Conservation (phyloP, 352 stramenopile genomes). For the Globisporangium takayamanum region DNA sequence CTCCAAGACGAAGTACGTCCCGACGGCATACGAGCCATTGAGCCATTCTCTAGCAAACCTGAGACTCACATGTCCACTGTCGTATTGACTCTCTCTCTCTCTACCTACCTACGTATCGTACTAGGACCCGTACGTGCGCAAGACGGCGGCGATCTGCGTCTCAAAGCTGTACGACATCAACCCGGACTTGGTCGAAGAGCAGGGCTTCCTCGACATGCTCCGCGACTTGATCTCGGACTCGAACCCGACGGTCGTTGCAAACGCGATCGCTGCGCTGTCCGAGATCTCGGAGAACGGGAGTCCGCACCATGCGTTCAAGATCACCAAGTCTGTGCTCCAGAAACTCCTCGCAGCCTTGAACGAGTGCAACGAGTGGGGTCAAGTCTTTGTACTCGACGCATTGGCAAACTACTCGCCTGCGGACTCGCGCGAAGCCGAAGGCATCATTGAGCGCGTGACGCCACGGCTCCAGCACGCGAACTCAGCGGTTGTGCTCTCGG, state of each 20-base stretch:
- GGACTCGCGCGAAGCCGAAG: slow-evolving; percentile 95
- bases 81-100: too few relatives aligned
- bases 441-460: slow-evolving; percentile 98
- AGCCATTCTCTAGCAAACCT: too few relatives aligned
- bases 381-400: slow-evolving; percentile 98
- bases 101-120: too few relatives aligned
- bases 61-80: too few relatives aligned
- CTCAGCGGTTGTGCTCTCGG: slow-evolving; percentile 96
- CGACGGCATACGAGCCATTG: too few relatives aligned
- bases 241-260: slow-evolving; percentile 97
- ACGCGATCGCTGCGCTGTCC: slow-evolving; percentile 96
- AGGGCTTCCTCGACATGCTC: slow-evolving; percentile 95
- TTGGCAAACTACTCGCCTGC: slow-evolving; percentile 93
- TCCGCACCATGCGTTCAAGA: slow-evolving; percentile 87
- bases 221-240: slow-evolving; percentile 97
- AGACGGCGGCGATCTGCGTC: slow-evolving; percentile 98
- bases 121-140: slow-evolving; percentile 98
- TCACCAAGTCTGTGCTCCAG: slow-evolving; percentile 95
- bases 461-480: slow-evolving; percentile 98
- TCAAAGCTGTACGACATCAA: slow-evolving; percentile 99
- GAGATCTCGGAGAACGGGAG: slow-evolving; percentile 97
- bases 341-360: slow-evolving; percentile 98
- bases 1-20: slow-evolving; percentile 74
- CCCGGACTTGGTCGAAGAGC: slow-evolving; percentile 94
- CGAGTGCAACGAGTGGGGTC: slow-evolving; percentile 99